Conservation (phyloP, 1,284 basidiomycete species). For the Takashimella tepidaria region DNA sequence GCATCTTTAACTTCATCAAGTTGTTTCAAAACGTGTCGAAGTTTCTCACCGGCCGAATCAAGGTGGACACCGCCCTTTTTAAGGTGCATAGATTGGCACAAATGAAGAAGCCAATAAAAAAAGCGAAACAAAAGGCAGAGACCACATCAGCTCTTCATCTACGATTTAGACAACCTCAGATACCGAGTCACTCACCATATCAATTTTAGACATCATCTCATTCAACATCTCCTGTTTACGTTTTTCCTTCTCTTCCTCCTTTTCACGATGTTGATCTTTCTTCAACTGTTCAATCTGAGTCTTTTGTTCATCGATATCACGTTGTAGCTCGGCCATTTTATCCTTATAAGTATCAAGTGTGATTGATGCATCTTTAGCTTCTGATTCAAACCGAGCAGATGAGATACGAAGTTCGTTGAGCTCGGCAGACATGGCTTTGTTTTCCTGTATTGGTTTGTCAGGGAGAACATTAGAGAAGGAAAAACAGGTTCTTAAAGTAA, state of each 20-base stretch:
- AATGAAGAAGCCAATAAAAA: too few relatives aligned
- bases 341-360: constrained; percentile 96
- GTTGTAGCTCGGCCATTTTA: constrained; percentile 81
- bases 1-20: constrained; percentile 31
- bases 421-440: constrained; percentile 73
- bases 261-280: constrained; percentile 73
- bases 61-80: constrained; percentile 31
- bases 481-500: not conserved
- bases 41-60: constrained; percentile 35
- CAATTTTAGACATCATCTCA: constrained; percentile 99
- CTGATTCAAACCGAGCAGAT: constrained; percentile 87
- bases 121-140: too few relatives aligned
- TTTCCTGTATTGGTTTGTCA: constrained; percentile 72
- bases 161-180: constrained; percentile 5
- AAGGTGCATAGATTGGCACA: too few relatives aligned
- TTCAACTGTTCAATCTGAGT: constrained; percentile 74
- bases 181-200: constrained; percentile 67
- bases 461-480: not conserved
- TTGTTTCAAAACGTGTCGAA: constrained; percentile 36
- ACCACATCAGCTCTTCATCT: too few relatives aligned
- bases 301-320: constrained; percentile 85
- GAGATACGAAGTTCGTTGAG: constrained; percentile 88
- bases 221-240: constrained; percentile 99
- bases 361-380: constrained; percentile 90
- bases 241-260: constrained; percentile 97